A percentile compares a stretch with the other conserved stretches of the same genome.
phyloP scores from a whole-genome alignment of 1,139 yeast genomes.

The Suhomyces bokatorum region DNA sequence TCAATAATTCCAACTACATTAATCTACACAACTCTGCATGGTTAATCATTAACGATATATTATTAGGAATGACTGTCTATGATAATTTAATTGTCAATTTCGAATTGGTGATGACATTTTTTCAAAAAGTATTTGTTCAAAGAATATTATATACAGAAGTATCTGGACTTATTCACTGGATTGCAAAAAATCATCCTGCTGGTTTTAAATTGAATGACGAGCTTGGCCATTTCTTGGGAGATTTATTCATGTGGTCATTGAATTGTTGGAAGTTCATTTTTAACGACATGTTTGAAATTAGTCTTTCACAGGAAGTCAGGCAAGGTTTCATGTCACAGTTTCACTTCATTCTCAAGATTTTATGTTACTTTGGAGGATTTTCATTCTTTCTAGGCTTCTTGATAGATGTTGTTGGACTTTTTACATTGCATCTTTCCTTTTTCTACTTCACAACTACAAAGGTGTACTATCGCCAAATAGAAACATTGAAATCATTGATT shows the following conservation, averaged over 20 bases:
- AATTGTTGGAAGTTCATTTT: conserved; percentile 56
- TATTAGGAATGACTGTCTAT: conserved; percentile 68
- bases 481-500: conserved; percentile 69
- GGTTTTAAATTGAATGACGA: conserved; percentile 92
- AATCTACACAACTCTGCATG: conserved; percentile 85
- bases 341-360: conserved; percentile 16
- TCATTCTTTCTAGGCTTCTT: conserved; percentile 67
- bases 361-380: conserved; percentile 58
- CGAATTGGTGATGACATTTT: conserved; percentile 29
- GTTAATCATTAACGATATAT: conserved; percentile 79
- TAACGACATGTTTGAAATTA: conserved; percentile 15
- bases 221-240: conserved; percentile 83
- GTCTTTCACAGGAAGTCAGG: conserved; percentile 5
- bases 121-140: conserved; percentile 40
- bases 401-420: conserved; percentile 62
- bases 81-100: conserved; percentile 50
- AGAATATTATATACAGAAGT: conserved; percentile 36
- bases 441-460: conserved; percentile 80
- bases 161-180: conserved; percentile 60
- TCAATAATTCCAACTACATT: conserved; percentile 72
- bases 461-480: conserved; percentile 74
- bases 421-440: conserved; percentile 72
- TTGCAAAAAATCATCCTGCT: conserved; percentile 82
- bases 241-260: conserved; percentile 81
- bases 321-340: neutral